Conservation (phyloP, 768 basidiomycete species). For the Trametes sanguinea region DNA sequence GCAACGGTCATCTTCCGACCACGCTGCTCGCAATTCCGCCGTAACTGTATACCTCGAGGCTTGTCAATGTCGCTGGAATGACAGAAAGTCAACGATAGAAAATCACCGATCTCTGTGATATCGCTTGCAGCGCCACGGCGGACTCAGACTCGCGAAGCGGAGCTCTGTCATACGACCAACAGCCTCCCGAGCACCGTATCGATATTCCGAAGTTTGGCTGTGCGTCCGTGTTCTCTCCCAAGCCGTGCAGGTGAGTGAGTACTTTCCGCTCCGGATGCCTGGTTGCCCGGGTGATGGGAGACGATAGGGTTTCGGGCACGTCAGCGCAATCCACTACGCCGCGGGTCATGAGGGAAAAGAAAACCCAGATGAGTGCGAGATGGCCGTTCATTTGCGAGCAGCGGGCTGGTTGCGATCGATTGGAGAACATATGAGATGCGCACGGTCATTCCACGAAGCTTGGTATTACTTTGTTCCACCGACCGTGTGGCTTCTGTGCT, state of each 20-base stretch:
- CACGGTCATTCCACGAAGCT: background rate
- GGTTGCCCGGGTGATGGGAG: slow-evolving; percentile 16
- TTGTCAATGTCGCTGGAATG: background rate
- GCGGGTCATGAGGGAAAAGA: slow-evolving; percentile 16
- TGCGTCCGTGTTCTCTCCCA: slow-evolving; percentile 4
- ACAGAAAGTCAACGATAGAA: slow-evolving; percentile 4
- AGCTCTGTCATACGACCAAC: slow-evolving; percentile 13
- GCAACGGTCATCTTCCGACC: background rate
- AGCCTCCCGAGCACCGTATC: slow-evolving; percentile 6
- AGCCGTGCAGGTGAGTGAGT: slow-evolving; percentile 16
- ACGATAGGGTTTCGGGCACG: slow-evolving; percentile 6
- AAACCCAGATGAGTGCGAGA: background rate
- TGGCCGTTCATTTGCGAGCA: slow-evolving; percentile 16
- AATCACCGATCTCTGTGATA: slow-evolving; percentile 13
- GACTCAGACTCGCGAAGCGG: slow-evolving; percentile 4
- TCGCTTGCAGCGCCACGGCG: slow-evolving; percentile 12
- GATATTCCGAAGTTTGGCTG: slow-evolving; percentile 19
- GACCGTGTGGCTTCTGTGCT: slow-evolving; percentile 9
- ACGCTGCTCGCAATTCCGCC: background rate
- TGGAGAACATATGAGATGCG: background rate
- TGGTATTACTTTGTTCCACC: slow-evolving; percentile 7
- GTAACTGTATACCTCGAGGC: slow-evolving; percentile 17
- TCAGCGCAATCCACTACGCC: background rate
- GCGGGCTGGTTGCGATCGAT: background rate
- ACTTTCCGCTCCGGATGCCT: slow-evolving; percentile 10